These are phyloP conservation scores for Leucocoprinus gongylophorus DNA, from an alignment of 1,284 basidiomycete genomes.

Conservation along the genomic window DNA sequence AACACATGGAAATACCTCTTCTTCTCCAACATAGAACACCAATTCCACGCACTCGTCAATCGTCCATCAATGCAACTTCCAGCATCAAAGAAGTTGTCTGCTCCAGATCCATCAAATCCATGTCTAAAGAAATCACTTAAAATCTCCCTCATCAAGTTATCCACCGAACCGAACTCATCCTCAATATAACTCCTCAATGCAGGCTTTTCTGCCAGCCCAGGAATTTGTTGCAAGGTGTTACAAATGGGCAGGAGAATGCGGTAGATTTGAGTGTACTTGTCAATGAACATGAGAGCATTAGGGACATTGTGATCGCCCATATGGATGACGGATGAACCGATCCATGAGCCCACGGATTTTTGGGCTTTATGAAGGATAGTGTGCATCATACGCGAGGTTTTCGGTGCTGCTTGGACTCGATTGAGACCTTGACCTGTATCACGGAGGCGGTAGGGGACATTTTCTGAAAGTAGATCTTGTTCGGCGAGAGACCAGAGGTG, in stretches of 20 bases:
- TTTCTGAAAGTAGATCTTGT: constrained; percentile 69
- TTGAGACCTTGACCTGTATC: constrained; percentile 82
- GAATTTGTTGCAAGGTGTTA: constrained; percentile 67
- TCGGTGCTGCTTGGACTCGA: constrained; percentile 74
- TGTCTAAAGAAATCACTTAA: constrained; percentile 77
- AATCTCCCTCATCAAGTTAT: constrained; percentile 61
- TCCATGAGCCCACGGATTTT: constrained; percentile 69
- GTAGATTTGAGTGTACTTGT: constrained; percentile 85
- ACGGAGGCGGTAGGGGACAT: constrained; percentile 62
- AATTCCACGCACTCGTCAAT: constrained; percentile 80
- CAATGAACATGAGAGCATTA: constrained; percentile 76
- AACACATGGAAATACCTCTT: constrained; percentile 77
- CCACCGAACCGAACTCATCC: constrained; percentile 67
- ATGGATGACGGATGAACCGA: constrained; percentile 53
- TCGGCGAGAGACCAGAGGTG: constrained; percentile 75
- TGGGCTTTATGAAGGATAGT: constrained; percentile 74
- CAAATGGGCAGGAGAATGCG: constrained; percentile 78
- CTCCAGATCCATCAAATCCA: constrained; percentile 76
- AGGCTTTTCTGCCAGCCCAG: constrained; percentile 50
- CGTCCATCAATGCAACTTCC: constrained; percentile 55
- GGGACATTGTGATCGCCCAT: constrained; percentile 79
- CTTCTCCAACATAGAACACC: constrained; percentile 76
- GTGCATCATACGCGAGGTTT: constrained; percentile 81
- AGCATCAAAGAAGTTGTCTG: constrained; percentile 74
- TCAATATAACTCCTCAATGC: constrained; percentile 70